A percentile compares a stretch with the other conserved stretches of the same genome.
Evolutionary conservation across 208 protist genomes (phyloP).

Genomic region (Trichomonas tenax): DNA sequence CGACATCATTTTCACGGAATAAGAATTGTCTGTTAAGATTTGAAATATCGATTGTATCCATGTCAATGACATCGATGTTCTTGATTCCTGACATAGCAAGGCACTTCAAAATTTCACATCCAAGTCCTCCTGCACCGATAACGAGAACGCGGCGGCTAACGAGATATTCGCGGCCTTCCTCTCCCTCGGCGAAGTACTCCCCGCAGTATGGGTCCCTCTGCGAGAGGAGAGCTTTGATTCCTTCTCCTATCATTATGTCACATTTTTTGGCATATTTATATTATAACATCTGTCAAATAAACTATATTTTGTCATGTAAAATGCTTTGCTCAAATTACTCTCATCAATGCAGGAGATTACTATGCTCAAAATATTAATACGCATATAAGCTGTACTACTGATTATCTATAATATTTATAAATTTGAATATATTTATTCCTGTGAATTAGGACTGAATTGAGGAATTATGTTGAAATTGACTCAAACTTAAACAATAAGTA

Average conservation of each 20-base stretch:
- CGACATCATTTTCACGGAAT: slow-evolving; percentile 58
- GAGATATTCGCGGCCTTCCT: not conserved
- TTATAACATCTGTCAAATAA: too few relatives aligned
- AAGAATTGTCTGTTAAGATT: slow-evolving; percentile 81
- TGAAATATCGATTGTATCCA: slow-evolving; percentile 73
- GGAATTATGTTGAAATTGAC: too few relatives aligned
- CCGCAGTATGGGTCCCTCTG: not conserved
- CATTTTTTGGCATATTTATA: too few relatives aligned
- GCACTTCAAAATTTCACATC: slow-evolving; percentile 75
- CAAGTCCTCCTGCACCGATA: slow-evolving; percentile 70
- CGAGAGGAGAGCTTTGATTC: not conserved
- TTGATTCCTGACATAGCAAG: slow-evolving; percentile 61
- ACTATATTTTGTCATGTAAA: too few relatives aligned
- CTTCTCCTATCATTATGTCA: not conserved
- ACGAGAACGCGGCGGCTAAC: slow-evolving; percentile 46
- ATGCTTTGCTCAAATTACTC: too few relatives aligned
- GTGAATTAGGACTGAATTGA: too few relatives aligned
- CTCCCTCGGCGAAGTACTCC: not conserved
- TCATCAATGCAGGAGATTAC: too few relatives aligned
- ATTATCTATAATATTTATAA: too few relatives aligned
- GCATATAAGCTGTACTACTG: too few relatives aligned
- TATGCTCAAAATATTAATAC: too few relatives aligned
- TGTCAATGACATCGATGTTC: slow-evolving; percentile 68
- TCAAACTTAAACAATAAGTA: too few relatives aligned
- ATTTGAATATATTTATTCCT: too few relatives aligned